Base-by-base conservation (phyloP, 257 asterid species). In the Capsicum baccatum region DNA sequence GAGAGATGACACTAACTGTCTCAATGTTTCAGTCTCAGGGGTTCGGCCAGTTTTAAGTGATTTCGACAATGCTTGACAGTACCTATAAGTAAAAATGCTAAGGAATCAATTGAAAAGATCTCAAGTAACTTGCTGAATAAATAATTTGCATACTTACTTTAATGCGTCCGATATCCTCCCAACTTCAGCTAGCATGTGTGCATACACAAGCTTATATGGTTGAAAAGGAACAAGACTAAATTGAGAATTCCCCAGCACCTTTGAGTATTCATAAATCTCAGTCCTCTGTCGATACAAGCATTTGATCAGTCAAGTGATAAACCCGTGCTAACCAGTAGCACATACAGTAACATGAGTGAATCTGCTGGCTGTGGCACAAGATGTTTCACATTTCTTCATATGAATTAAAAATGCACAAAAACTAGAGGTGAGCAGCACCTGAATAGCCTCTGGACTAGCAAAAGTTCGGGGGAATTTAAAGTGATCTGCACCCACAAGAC, bases 401-500 rank as follows among this genome's bases (percentile, higher is more conserved):
- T 55, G 26, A 16, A 69, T 14, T 44, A 47, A 83, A 82, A 70
- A 37, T 73, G 21, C 69, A 59, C 84, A 76, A 37, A 57, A n/a
- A 73, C 55, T 83, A 67, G 48, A 52, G 7, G 35, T 80, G 21
- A 69, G 79, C 78, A 74, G 82, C 86, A 97, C 99, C 99, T 97
- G 98, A 92, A 97, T 97, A 62, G 99, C 98, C 83, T 94, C 98
- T 82, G 99, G 97, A 85, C 97, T 92, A 10, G 98, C 98, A 88
- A 90, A 97, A 26, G 98, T 94, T 79, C 99, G 93, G 6, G 99
- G 99, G 78, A 81, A 92, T 85, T 92, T 95, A 94, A 90, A 95
- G 84, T 97, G 99, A 91, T 97, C 97, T 60, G 99, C 97, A 85
- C 99, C 99, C 73, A 94, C 86, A 81, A 97, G 99, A 88, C 99